phyloP scores from a whole-genome alignment of 73 alveolate species.

The Symbiodinium natans region DNA sequence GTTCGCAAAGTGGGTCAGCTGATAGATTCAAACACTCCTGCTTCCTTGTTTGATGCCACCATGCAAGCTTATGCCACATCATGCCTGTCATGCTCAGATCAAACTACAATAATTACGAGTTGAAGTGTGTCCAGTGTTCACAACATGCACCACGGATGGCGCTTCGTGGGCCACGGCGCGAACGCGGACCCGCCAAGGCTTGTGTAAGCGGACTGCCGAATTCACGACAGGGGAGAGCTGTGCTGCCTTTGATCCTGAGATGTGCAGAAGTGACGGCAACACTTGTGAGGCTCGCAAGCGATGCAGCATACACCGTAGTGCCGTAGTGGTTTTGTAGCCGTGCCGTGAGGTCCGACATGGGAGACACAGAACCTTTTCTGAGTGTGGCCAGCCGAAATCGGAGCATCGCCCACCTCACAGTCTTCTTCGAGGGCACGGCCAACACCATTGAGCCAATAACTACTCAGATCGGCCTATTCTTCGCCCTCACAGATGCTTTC shows the following conservation, averaged over 20 bases:
- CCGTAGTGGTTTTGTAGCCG: background rate
- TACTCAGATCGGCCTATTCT: conserved; percentile 76
- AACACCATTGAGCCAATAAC: conserved; percentile 55
- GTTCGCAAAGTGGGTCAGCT: too few relatives aligned
- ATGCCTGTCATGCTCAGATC: too few relatives aligned
- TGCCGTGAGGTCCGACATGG: background rate
- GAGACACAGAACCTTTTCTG: background rate
- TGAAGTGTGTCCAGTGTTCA: too few relatives aligned
- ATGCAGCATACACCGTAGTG: background rate
- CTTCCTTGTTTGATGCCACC: too few relatives aligned
- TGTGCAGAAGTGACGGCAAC: background rate
- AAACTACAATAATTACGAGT: too few relatives aligned
- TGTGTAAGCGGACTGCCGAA: too few relatives aligned
- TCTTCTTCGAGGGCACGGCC: conserved; percentile 71
- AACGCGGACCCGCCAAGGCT: conserved; percentile 40
- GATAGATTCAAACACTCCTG: too few relatives aligned
- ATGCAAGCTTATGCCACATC: too few relatives aligned
- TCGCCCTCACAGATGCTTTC: conserved; percentile 56
- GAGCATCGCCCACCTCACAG: background rate
- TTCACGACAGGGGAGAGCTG: background rate
- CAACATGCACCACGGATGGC: too few relatives aligned
- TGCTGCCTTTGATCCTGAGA: background rate
- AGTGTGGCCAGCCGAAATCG: background rate
- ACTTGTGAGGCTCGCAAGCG: background rate
- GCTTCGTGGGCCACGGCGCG: conserved; percentile 63